Evolutionary conservation across 108 stramenopile species (phyloP).

Genomic region (Parietichytrium sp.): DNA sequence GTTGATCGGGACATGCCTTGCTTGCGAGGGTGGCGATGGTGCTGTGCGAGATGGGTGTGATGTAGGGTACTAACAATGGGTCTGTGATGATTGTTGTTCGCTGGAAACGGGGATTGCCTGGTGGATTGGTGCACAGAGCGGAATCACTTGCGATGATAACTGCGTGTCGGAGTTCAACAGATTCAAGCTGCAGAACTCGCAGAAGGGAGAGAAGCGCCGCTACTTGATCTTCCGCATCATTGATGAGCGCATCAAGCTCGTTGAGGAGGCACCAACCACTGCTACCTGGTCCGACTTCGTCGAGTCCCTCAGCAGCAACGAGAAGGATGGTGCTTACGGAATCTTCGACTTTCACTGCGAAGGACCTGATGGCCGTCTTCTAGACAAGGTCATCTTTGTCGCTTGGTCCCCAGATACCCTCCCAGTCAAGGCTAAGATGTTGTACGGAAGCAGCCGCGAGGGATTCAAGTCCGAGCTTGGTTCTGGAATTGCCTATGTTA

Average conservation of each 20-base stretch:
- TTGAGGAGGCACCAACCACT: background rate
- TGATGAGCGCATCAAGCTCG: background rate
- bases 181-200: constrained; percentile 38
- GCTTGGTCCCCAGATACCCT: constrained; percentile 30
- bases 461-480: constrained; percentile 36
- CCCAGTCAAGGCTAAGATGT: constrained; percentile 37
- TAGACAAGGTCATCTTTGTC: constrained; percentile 12
- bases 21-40: too few relatives aligned
- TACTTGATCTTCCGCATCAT: constrained; percentile 35
- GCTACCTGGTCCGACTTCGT: constrained; percentile 8
- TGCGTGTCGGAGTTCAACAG: constrained; percentile 38
- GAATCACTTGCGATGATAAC: background rate
- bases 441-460: constrained; percentile 11
- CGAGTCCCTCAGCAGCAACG: background rate
- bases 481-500: constrained; percentile 31
- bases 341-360: constrained; percentile 15
- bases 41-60: too few relatives aligned
- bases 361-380: background rate
- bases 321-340: constrained; percentile 29
- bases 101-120: too few relatives aligned
- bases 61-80: too few relatives aligned
- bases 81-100: too few relatives aligned
- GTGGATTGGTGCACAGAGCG: background rate
- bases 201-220: constrained; percentile 35
- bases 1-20: too few relatives aligned